A percentile compares a stretch with the other conserved stretches of the same genome.
These are phyloP conservation scores for Gorgonomyces haynaldii DNA, from an alignment of 192 early-diverging fungal species.

Conservation along the genomic window DNA sequence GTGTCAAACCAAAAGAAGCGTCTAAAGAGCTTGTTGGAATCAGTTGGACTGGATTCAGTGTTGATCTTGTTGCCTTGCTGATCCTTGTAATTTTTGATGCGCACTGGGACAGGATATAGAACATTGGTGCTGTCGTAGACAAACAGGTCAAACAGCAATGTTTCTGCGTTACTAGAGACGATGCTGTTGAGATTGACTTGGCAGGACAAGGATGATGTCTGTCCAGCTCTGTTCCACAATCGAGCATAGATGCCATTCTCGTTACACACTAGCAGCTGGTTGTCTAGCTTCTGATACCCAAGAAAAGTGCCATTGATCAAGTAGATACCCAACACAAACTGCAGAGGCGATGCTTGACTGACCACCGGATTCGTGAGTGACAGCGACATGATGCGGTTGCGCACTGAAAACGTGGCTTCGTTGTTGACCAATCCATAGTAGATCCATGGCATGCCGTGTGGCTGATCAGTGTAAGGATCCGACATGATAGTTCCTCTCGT, in stretches of 20 bases:
- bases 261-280: slow-evolving; percentile 10
- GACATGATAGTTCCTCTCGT: background rate
- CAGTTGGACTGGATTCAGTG: slow-evolving; percentile 5
- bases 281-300: slow-evolving; percentile 24
- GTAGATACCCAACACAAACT: slow-evolving; percentile 32
- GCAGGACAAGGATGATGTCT: slow-evolving; percentile 22
- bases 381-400: slow-evolving; percentile 11
- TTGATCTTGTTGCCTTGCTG: slow-evolving; percentile 3
- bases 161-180: slow-evolving; percentile 11
- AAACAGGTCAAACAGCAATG: slow-evolving; percentile 38
- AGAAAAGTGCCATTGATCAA: slow-evolving; percentile 35
- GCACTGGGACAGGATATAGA: slow-evolving; percentile 31
- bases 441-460: slow-evolving; percentile 29
- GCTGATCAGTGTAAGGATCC: slow-evolving; percentile 5
- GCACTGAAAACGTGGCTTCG: slow-evolving; percentile 6
- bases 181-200: slow-evolving; percentile 19
- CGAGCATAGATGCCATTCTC: background rate
- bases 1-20: slow-evolving; percentile 36
- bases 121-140: slow-evolving; percentile 17
- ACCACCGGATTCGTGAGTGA: slow-evolving; percentile 9
- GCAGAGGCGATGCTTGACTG: slow-evolving; percentile 5
- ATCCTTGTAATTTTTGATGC: slow-evolving; percentile 23
- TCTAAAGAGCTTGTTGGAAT: slow-evolving; percentile 17
- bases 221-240: slow-evolving; percentile 24
- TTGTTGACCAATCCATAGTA: slow-evolving; percentile 13